These are phyloP conservation scores for Pichia gijzeniarum DNA, from an alignment of 805 yeast species.

Conservation along the genomic window DNA sequence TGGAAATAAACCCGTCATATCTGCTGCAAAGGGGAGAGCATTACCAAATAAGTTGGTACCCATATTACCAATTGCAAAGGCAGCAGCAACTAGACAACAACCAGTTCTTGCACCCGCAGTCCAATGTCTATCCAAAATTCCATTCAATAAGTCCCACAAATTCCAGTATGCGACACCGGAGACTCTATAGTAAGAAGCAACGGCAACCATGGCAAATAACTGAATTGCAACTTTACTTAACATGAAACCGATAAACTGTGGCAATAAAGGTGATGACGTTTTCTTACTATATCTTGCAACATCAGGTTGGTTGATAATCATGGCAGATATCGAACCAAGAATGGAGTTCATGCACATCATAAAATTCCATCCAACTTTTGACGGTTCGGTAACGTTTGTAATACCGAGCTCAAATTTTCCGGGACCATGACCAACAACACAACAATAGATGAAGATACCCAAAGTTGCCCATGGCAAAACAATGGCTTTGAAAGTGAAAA, in stretches of 20 bases:
- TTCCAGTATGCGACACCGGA: conserved; percentile 34
- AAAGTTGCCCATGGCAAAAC: conserved; percentile 28
- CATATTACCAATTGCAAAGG: conserved; percentile 33
- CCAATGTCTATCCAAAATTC: conserved; percentile 35
- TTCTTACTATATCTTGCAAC: conserved; percentile 22
- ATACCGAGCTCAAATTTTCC: conserved; percentile 28
- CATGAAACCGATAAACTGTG: conserved; percentile 31
- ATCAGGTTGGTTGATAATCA: conserved; percentile 27
- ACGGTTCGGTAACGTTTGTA: conserved; percentile 14
- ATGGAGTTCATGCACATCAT: conserved; percentile 17
- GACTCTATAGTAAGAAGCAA: conserved; percentile 35
- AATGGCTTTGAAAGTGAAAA: conserved; percentile 21
- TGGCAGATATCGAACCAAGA: conserved; percentile 22
- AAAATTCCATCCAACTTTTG: conserved; percentile 16
- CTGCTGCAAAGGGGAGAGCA: conserved; percentile 44
- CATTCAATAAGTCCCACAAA: conserved; percentile 36
- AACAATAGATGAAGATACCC: conserved; percentile 29
- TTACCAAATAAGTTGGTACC: conserved; percentile 35
- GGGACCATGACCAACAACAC: conserved; percentile 27
- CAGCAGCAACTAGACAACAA: conserved; percentile 42
- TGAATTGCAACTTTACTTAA: conserved; percentile 28
- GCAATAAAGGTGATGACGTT: conserved; percentile 14
- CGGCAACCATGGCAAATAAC: conserved; percentile 39
- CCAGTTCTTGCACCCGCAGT: conserved; percentile 41
- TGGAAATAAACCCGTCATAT: conserved; percentile 43